Evolutionary conservation across 495 filamentous ascomycete genomes (phyloP), one percentile per base, ranked within the genome.

Genomic region (Hypoxylon crocopeplum): DNA sequence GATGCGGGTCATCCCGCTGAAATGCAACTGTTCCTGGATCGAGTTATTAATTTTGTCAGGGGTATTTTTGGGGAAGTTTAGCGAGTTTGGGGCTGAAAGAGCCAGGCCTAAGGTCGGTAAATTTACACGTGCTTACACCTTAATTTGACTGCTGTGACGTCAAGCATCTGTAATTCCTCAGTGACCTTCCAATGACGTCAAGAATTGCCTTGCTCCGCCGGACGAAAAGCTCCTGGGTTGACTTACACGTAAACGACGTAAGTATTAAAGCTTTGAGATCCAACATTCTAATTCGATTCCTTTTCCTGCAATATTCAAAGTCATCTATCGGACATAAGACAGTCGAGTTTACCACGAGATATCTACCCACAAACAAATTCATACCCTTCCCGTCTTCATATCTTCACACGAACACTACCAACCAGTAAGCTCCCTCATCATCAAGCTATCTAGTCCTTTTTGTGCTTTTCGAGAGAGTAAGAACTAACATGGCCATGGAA

Each of bases 131-230:
- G 59, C 40, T 13, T 48, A 33, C 12, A 58, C 46, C 10, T 55
- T 40, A 55, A 46, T 36, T 54, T 47, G 44, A 34, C 29, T 24
- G 29, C 7, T 33, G 32, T 64, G 60, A 59, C 60, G 45, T 59
- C 60, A 59, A 55, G 11, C n/a, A n/a, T n/a, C n/a, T n/a, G n/a
- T n/a, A n/a, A n/a, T n/a, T n/a, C n/a, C n/a, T 22, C 13, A 38
- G 15, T 19, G 21, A 53, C 32, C 37, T 21, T 48, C 41, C 13
- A 33, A 48, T 64, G 55, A 59, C 61, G 61, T 64, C 61, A 64
- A 59, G 30, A 32, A 30, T n/a, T 32, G n/a, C 21, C 1, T 7
- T 42, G 15, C 11, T 38, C 15, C 25, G 34, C 38, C 60, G 49
- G 53, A 63, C 48, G 5, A 63, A 56, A 63, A 30, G 48, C 37